phyloP scores from a whole-genome alignment of 2,329 filamentous ascomycete species.

The Sporothrix curviconia region DNA sequence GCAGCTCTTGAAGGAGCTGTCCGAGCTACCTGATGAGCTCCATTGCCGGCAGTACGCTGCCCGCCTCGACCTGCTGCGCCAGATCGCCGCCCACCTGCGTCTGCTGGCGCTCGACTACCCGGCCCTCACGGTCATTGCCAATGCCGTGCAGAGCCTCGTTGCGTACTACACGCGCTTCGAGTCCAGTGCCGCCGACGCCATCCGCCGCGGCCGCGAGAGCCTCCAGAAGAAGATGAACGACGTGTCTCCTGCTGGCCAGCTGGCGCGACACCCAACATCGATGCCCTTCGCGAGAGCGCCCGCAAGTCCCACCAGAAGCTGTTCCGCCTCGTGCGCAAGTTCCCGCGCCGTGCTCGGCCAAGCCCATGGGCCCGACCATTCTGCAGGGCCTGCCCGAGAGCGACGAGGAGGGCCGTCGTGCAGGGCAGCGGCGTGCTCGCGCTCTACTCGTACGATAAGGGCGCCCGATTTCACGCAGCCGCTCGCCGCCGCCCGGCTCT shows the following conservation, averaged over 20 bases:
- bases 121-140: constrained; percentile 49
- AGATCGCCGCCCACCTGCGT: constrained; percentile 58
- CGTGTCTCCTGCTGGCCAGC: constrained; percentile 82
- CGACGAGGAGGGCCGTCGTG: constrained; percentile 19
- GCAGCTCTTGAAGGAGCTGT: constrained; percentile 67
- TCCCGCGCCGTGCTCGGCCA: constrained; percentile 71
- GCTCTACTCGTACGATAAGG: background rate
- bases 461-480: background rate
- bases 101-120: constrained; percentile 55
- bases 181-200: constrained; percentile 54
- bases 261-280: constrained; percentile 99
- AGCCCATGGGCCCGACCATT: constrained; percentile 61
- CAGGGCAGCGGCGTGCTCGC: constrained; percentile 14
- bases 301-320: constrained; percentile 86
- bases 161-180: constrained; percentile 68
- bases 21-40: constrained; percentile 73
- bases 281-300: constrained; percentile 80
- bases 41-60: constrained; percentile 74
- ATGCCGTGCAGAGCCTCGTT: constrained; percentile 70
- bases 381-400: constrained; percentile 54
- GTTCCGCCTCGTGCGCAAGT: constrained; percentile 86
- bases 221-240: constrained; percentile 93
- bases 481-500: constrained; percentile 27
- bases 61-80: constrained; percentile 63
- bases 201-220: constrained; percentile 59